phyloP scores from a whole-genome alignment of 2,329 filamentous ascomycete species.

The Curvularia verruculosa region DNA sequence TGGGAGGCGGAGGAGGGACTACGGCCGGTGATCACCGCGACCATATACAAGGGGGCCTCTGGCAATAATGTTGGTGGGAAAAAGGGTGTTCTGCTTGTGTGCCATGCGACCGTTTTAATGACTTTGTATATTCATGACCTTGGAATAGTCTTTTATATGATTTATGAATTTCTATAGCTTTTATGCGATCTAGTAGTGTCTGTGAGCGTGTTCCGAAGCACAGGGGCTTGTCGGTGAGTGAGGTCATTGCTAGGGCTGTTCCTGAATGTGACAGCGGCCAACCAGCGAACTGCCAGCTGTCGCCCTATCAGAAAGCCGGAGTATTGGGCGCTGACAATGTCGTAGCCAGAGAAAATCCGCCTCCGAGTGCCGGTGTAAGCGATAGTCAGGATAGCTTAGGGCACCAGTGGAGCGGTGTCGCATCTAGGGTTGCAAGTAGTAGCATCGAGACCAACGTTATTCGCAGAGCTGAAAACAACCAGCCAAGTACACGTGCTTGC shows the following conservation, averaged over 20 bases:
- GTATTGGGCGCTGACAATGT: slow-evolving; percentile 6
- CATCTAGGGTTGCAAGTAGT: slow-evolving; percentile 19
- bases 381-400: slow-evolving; percentile 23
- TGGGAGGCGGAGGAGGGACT: slow-evolving; percentile 1
- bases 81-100: background rate
- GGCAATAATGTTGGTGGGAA: background rate
- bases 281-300: slow-evolving; percentile 5
- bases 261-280: slow-evolving; percentile 4
- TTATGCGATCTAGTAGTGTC: background rate
- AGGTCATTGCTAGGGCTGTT: slow-evolving; percentile 10
- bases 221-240: slow-evolving; percentile 5
- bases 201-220: background rate
- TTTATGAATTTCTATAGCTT: background rate
- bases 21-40: background rate
- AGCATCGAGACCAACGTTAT: slow-evolving; percentile 23
- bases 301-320: slow-evolving; percentile 4
- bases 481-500: slow-evolving; percentile 34
- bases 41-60: background rate
- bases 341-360: slow-evolving; percentile 15
- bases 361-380: slow-evolving; percentile 18
- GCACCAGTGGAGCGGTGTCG: slow-evolving; percentile 25
- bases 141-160: background rate
- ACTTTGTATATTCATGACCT: background rate
- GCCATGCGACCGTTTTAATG: background rate
- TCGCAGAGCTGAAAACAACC: slow-evolving; percentile 22